These are phyloP conservation scores for Ceratonia siliqua DNA, from an alignment of 306 rosid genomes.

Conservation along the genomic window DNA sequence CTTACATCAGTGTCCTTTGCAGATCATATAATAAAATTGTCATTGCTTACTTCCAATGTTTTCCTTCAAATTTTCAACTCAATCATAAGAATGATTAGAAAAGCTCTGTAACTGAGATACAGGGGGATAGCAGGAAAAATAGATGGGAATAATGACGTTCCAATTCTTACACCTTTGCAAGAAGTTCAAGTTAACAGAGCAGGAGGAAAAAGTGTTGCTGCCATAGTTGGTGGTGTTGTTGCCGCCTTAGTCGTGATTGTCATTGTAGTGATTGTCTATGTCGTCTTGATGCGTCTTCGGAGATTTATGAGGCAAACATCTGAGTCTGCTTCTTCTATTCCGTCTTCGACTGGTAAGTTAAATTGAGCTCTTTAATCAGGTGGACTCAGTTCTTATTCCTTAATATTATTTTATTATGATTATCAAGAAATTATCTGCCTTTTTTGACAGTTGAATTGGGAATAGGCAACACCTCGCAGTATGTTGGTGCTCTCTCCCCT, in stretches of 20 bases:
- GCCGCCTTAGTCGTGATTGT: conserved; percentile 51
- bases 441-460: conserved; percentile 56
- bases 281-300: conserved; percentile 50
- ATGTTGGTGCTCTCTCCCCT: conserved; percentile 40
- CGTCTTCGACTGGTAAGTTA: conserved; percentile 58
- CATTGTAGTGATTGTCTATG: conserved; percentile 43
- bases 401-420: not conserved
- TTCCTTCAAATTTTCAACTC: not conserved
- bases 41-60: conserved; percentile 22
- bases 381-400: not conserved
- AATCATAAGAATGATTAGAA: conserved; percentile 27
- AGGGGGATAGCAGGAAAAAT: conserved; percentile 38
- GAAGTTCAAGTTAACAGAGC: conserved; percentile 38
- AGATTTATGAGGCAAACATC: conserved; percentile 51
- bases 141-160: conserved; percentile 48
- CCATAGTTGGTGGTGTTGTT: conserved; percentile 45
- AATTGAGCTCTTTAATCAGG: not conserved
- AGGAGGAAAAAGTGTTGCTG: conserved; percentile 42
- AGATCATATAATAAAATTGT: conserved; percentile 12
- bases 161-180: conserved; percentile 50
- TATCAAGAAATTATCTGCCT: not conserved
- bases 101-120: conserved; percentile 30
- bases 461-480: conserved; percentile 43
- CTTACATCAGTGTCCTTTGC: conserved; percentile 21
- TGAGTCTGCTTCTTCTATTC: conserved; percentile 57